Base-by-base conservation (phyloP, 371 early-diverging fungal species). In the Phascolomyces articulosus region DNA sequence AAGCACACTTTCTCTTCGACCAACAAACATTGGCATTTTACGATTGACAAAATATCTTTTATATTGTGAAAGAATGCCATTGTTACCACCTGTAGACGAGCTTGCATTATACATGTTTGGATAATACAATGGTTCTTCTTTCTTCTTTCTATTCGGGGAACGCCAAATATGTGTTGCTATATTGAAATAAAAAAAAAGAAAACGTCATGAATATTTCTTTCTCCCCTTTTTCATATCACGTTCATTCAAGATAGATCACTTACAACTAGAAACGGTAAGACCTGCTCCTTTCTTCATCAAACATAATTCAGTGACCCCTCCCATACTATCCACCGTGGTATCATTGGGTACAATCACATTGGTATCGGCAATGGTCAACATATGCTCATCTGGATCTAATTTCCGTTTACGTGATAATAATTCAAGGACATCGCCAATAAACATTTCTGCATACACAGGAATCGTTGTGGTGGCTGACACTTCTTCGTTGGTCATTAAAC, bases 381-480 rank as follows among this genome's bases (percentile, higher is more conserved):
- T 87, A 70, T 95, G 96, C 49, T 95, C 89, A 44, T 88, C 86
- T 7, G 90, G 84, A 65, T 92, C 85, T 67, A 96, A 85, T 68
- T 91, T 93, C 48, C 95, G 84, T 71, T 96, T 96, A 38, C 84
- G 71, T 61, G 96, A 97, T 20, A 96, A 91, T 2, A 84, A 79
- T n/a, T 91, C 89, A 53, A 96, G 87, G 15, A 96, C 92, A 31
- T 91, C 92, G 21, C 86, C 84, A 60, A 98, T 86, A 23, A 90
- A 84, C 77, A 90, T 91, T 63, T 88, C 85, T 2, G 87, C 80
- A 54, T 87, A 75, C 11, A 93, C 87, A 53, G 90, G 91, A 21
- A 97, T 88, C 1, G 96, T 94, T 0, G 96, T 96, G 1, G 95
- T 95, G 34, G 94, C 95, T 21, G 83, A 77, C 11, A 88, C 87